Percentiles rank a stretch among this genome's conserved stretches.
These are phyloP conservation scores for Tribonema minus DNA, from an alignment of 108 stramenopile genomes.

Conservation along the genomic window DNA sequence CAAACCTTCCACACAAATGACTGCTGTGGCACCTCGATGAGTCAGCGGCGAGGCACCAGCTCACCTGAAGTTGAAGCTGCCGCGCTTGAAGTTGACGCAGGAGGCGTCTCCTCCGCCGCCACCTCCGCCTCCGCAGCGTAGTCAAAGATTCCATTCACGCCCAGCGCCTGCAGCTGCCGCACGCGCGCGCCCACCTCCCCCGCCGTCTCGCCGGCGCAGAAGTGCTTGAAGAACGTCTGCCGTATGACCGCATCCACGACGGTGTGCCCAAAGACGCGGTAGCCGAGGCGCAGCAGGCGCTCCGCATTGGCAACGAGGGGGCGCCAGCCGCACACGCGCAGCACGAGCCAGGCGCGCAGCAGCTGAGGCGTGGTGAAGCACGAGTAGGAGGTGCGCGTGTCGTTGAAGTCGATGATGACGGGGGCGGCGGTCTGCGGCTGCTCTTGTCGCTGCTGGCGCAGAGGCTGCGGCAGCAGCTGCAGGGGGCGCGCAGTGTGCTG, in stretches of 20 bases:
- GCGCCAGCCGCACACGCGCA: constrained; percentile 17
- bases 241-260: constrained; percentile 23
- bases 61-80: no score
- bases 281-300: constrained; percentile 10
- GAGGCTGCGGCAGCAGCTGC: neutral
- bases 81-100: neutral
- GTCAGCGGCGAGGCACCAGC: no score
- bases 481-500: neutral
- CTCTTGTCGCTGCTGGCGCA: neutral
- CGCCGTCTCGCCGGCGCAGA: constrained; percentile 85
- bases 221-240: constrained; percentile 82
- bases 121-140: constrained; percentile 89
- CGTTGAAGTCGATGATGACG: constrained; percentile 30
- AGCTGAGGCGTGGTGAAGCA: constrained; percentile 14
- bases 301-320: constrained; percentile 36
- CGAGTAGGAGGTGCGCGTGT: constrained; percentile 21
- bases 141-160: constrained; percentile 84
- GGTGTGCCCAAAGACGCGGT: constrained; percentile 14
- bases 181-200: constrained; percentile 65
- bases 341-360: constrained; percentile 23
- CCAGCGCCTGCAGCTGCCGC: constrained; percentile 53
- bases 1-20: no score
- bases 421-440: neutral
- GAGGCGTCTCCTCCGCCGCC: constrained; percentile 2
- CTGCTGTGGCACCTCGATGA: no score